phyloP scores from a whole-genome alignment of 2,329 filamentous ascomycete species.

The Lachnellula arida region DNA sequence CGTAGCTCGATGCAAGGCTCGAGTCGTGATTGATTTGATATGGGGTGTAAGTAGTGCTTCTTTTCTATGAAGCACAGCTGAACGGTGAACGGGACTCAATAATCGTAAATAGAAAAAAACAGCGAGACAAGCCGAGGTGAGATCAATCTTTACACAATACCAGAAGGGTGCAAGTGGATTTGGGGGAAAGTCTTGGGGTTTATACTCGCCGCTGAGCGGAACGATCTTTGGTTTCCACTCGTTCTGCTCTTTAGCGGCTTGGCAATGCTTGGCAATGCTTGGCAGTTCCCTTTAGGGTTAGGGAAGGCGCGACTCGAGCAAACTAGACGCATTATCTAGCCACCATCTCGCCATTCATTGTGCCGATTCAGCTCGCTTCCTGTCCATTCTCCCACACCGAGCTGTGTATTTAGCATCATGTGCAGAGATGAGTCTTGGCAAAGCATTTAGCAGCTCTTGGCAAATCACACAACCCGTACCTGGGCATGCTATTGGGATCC shows the following conservation, averaged over 20 bases:
- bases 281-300: not conserved
- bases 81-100: not conserved
- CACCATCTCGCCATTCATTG: not conserved
- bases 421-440: not conserved
- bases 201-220: constrained; percentile 6
- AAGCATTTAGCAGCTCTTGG: not conserved
- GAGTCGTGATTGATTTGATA: not conserved
- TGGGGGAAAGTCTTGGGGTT: constrained; percentile 1
- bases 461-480: not conserved
- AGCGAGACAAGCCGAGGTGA: not conserved
- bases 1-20: not conserved
- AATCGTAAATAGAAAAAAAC: not conserved
- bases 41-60: not conserved
- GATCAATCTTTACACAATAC: not conserved
- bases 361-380: too few species aligned
- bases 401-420: not conserved
- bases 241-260: constrained; percentile 1
- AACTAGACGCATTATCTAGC: not conserved
- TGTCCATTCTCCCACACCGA: too few species aligned
- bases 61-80: not conserved
- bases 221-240: constrained; percentile 4
- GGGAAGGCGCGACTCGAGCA: not conserved
- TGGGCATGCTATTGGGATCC: not conserved
- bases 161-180: not conserved
- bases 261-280: constrained; percentile 11